Base-by-base conservation (phyloP, 768 basidiomycete species). In the Hericium coralloides region DNA sequence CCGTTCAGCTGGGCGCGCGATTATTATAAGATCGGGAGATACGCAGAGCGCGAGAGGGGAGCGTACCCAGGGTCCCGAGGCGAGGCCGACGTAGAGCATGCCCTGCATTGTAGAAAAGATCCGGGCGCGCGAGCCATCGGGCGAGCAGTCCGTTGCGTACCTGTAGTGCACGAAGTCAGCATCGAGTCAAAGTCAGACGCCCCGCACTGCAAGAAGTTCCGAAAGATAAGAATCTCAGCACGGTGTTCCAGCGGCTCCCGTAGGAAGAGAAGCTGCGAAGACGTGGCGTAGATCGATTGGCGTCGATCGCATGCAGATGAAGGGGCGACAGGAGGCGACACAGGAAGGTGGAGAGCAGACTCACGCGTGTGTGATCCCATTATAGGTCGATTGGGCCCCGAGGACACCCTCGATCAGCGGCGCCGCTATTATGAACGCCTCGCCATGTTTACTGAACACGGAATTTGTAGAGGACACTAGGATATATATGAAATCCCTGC, bases 11-110 rank as follows among this genome's bases (percentile, higher is more conserved):
- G 31, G 31, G 52, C 22, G 3, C 25, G 38, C 31, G 10, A 22
- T 23, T n/a, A n/a, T n/a, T n/a, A n/a, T n/a, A n/a, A n/a, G n/a
- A n/a, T n/a, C n/a, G n/a, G n/a, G n/a, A n/a, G n/a, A n/a, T n/a
- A n/a, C n/a, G n/a, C n/a, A n/a, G n/a, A n/a, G n/a, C n/a, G 6
- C 5, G 12, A 17, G 15, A 31, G 15, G 39, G n/a, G n/a, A n/a
- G 12, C 61, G n/a, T 38, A 63, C 62, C 62, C 62, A 63, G 5
- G 62, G 62, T 12, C 62, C 62, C 8, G 55, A 51, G 25, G 62
- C 59, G 48, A 63, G 55, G 26, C 62, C 62, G n/a, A 63, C 61
- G 31, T 63, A 61, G 23, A 63, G 55, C 60, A 63, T 63, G 8
- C 60, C 62, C 26, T 63, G 62, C 51, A 63, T 57, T 1, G 55